Conservation (phyloP, 75 land plant genomes). For the Cupressus sempervirens region DNA sequence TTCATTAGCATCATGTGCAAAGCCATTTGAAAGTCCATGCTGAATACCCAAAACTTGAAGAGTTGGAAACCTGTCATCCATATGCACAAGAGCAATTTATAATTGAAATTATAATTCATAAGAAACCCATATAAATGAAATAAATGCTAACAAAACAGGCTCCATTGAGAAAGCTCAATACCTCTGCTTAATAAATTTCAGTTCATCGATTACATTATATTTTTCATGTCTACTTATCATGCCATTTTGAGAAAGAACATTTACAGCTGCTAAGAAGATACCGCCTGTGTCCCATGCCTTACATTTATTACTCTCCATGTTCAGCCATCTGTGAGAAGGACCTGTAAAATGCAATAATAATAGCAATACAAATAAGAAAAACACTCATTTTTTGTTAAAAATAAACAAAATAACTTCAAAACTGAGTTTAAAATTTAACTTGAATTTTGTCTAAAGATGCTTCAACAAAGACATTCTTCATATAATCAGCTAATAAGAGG, state of each 20-base stretch:
- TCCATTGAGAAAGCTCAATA: slow-evolving; percentile 10
- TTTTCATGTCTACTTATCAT: not conserved
- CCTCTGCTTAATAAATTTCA: slow-evolving; percentile 43
- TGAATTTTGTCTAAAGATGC: not conserved
- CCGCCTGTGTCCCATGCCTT: slow-evolving; percentile 10
- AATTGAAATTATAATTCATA: not conserved
- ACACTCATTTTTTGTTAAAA: not conserved
- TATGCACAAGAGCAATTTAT: not conserved
- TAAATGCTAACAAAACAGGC: not conserved
- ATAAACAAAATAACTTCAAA: not conserved
- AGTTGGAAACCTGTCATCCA: slow-evolving; percentile 25
- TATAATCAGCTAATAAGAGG: not conserved
- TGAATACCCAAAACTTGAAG: slow-evolving; percentile 30
- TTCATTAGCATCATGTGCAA: not conserved
- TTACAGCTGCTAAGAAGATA: slow-evolving; percentile 20
- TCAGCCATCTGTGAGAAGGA: slow-evolving; percentile 38
- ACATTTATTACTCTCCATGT: not conserved
- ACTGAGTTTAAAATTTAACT: not conserved
- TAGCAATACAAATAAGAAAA: not conserved
- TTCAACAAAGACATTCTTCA: not conserved
- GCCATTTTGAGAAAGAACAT: slow-evolving; percentile 13
- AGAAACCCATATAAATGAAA: not conserved
- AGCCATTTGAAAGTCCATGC: slow-evolving; percentile 2
- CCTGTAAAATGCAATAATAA: slow-evolving; percentile 17
- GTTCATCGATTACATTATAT: slow-evolving; percentile 18